Conservation (phyloP, 805 yeast species). For the Citeromyces nyonsensis region DNA sequence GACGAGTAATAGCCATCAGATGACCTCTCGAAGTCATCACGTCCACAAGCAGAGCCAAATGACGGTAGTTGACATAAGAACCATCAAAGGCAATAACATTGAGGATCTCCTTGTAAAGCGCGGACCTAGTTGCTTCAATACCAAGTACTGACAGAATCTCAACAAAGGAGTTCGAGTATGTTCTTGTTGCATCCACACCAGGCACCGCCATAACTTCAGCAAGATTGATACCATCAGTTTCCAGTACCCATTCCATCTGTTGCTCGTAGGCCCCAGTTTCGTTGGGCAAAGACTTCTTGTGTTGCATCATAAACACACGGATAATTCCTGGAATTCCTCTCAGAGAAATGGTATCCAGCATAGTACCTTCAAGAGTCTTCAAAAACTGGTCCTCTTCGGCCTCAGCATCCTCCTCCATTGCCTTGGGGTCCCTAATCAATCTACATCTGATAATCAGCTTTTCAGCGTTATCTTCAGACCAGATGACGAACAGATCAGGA, state of each 20-base stretch:
- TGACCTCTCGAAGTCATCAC: constrained; percentile 98
- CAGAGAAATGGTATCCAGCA: constrained; percentile 87
- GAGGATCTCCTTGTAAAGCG: constrained; percentile 84
- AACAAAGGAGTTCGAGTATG: constrained; percentile 92
- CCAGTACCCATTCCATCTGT: constrained; percentile 94
- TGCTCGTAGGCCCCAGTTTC: constrained; percentile 77
- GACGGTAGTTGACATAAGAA: constrained; percentile 97
- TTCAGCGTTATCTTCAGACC: constrained; percentile 99
- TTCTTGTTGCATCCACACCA: constrained; percentile 84
- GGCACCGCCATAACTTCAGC: constrained; percentile 91
- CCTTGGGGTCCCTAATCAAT: constrained; percentile 92
- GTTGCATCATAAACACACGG: constrained; percentile 83
- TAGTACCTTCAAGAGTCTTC: constrained; percentile 88
- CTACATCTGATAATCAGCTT: constrained; percentile 95
- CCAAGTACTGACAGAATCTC: constrained; percentile 92
- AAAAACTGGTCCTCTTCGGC: constrained; percentile 95
- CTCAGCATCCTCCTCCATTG: constrained; percentile 84
- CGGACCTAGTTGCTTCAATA: constrained; percentile 95
- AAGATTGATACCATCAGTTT: constrained; percentile 95
- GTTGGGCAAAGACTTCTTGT: constrained; percentile 57
- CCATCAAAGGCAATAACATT: constrained; percentile 99
- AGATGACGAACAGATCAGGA: constrained; percentile 89
- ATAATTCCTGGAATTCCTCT: constrained; percentile 93
- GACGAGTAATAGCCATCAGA: constrained; percentile 97
- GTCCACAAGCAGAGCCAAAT: constrained; percentile 93